Percentiles rank a stretch among this genome's conserved stretches.
phyloP scores from a whole-genome alignment of 2,329 filamentous ascomycete species.

The Ophiostoma piceae region DNA sequence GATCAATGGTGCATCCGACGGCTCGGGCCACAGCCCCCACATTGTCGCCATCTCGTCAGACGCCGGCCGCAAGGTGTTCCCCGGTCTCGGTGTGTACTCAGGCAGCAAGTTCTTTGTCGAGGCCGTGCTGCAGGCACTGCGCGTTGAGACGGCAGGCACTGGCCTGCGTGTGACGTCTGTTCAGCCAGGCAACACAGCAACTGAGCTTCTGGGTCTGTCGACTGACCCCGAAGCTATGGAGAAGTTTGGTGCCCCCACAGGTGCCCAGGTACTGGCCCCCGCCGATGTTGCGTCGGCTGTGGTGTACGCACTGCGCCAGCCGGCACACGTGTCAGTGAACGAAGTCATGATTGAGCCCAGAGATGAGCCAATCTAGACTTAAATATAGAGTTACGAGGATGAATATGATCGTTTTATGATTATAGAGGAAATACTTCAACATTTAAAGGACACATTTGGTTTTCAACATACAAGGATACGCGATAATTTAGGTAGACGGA shows the following conservation, averaged over 20 bases:
- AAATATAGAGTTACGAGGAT: slow-evolving; percentile 42
- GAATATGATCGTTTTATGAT: background rate
- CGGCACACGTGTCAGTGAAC: slow-evolving; percentile 70
- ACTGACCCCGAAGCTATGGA: slow-evolving; percentile 71
- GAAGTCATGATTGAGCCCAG: slow-evolving; percentile 74
- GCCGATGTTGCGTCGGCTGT: slow-evolving; percentile 69
- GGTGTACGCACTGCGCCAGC: slow-evolving; percentile 68
- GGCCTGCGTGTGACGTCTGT: slow-evolving; percentile 68
- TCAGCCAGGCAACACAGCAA: slow-evolving; percentile 72
- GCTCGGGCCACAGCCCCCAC: slow-evolving; percentile 39
- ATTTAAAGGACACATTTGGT: background rate
- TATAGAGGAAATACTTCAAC: background rate
- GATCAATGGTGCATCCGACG: slow-evolving; percentile 18
- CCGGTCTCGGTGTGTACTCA: slow-evolving; percentile 74
- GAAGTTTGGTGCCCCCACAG: slow-evolving; percentile 70
- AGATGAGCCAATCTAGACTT: slow-evolving; percentile 63
- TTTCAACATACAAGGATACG: background rate
- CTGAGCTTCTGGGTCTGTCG: slow-evolving; percentile 67
- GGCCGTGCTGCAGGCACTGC: slow-evolving; percentile 67
- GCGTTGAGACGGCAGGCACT: slow-evolving; percentile 68
- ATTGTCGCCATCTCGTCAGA: slow-evolving; percentile 79
- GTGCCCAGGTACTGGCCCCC: slow-evolving; percentile 68
- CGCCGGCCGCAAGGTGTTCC: slow-evolving; percentile 75
- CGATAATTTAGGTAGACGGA: background rate
- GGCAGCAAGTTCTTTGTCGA: slow-evolving; percentile 81